Conservation (phyloP, 805 yeast species). For the Naumovozyma dairenensis region DNA sequence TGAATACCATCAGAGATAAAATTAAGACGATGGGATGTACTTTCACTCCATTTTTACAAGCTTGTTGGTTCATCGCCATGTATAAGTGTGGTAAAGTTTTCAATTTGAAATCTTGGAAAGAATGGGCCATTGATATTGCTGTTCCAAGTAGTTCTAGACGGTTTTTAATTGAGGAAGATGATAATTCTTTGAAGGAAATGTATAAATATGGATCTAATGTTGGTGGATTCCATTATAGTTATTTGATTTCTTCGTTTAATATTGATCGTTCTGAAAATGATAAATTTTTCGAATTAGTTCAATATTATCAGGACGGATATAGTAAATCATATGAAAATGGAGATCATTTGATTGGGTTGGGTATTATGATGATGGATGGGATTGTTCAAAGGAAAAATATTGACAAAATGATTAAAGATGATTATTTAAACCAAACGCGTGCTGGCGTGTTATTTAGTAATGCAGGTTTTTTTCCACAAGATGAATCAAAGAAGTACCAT, state of each 20-base stretch:
- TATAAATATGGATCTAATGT: constrained; percentile 21
- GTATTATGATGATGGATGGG: constrained; percentile 15
- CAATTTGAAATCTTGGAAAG: constrained; percentile 9
- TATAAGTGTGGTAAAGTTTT: constrained; percentile 12
- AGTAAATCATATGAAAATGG: constrained; percentile 9
- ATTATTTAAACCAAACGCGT: constrained; percentile 11
- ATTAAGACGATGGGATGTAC: constrained; percentile 12
- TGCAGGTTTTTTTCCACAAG: constrained; percentile 12
- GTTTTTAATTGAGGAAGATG: constrained; percentile 11
- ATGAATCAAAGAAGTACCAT: constrained; percentile 1
- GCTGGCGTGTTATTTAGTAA: constrained; percentile 22
- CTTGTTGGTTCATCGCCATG: constrained; percentile 15
- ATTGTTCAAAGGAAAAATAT: constrained; percentile 11
- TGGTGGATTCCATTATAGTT: constrained; percentile 21
- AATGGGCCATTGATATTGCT: constrained; percentile 17
- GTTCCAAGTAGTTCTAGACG: constrained; percentile 16
- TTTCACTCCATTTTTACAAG: constrained; percentile 21
- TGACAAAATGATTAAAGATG: constrained; percentile 12
- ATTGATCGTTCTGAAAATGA: constrained; percentile 6
- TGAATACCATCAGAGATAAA: constrained; percentile 6
- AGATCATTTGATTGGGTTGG: constrained; percentile 14
- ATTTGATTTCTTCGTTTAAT: constrained; percentile 14
- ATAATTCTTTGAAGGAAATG: constrained; percentile 5
- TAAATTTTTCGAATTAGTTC: constrained; percentile 15
- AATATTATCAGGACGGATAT: constrained; percentile 12